Evolutionary conservation across 1,284 basidiomycete genomes (phyloP).

Genomic region (Inonotus hispidus): DNA sequence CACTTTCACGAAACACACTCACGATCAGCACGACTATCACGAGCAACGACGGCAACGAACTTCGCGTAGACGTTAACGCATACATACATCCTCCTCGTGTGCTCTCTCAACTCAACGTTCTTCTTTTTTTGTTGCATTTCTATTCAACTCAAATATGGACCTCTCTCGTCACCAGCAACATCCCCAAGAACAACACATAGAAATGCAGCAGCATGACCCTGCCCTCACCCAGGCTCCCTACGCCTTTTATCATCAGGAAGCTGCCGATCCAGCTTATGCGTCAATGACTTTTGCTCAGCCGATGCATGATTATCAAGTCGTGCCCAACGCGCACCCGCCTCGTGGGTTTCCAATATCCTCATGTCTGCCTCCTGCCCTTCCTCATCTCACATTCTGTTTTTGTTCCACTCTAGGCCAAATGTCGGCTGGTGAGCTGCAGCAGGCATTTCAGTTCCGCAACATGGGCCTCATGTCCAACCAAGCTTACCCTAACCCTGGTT

Average conservation of each 20-base stretch:
- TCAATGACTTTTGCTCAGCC: slow-evolving; percentile 17
- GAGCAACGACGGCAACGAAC: slow-evolving; percentile 15
- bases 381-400: slow-evolving; percentile 17
- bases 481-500: slow-evolving; percentile 43
- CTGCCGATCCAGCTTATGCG: slow-evolving; percentile 12
- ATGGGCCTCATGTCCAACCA: slow-evolving; percentile 46
- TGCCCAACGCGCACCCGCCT: slow-evolving; percentile 24
- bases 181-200: slow-evolving; percentile 16
- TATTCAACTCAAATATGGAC: too few relatives aligned
- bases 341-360: slow-evolving; percentile 26
- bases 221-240: slow-evolving; percentile 17
- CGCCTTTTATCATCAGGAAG: slow-evolving; percentile 16
- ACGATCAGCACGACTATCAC: slow-evolving; percentile 10
- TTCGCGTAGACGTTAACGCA: neutral
- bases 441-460: slow-evolving; percentile 42
- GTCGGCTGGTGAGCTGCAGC: slow-evolving; percentile 23
- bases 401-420: slow-evolving; percentile 20
- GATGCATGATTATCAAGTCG: slow-evolving; percentile 22
- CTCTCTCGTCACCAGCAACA: slow-evolving; percentile 18
- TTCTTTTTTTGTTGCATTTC: slow-evolving; percentile 3
- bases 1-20: slow-evolving; percentile 4
- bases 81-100: slow-evolving; percentile 1
- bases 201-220: slow-evolving; percentile 20
- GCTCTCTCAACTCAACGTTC: neutral
- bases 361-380: slow-evolving; percentile 21